Base-by-base conservation (phyloP, 805 yeast genomes). In the Pichia cephalocereana region DNA sequence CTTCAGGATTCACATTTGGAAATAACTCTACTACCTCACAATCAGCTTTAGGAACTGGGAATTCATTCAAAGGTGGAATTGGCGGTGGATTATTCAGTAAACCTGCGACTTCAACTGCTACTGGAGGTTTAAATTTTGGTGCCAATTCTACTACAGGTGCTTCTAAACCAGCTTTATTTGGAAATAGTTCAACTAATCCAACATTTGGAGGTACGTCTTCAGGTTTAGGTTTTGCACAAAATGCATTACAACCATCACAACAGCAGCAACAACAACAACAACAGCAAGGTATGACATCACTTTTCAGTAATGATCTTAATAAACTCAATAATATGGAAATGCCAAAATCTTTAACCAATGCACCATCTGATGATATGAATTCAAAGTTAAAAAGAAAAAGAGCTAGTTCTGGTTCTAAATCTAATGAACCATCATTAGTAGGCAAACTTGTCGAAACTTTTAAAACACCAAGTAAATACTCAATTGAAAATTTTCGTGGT, bases 291-390 rank as follows among this genome's bases (percentile, higher is more conserved):
- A 28, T 38, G 12, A 31, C 40, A 10, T 38, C 40, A 34, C 66
- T 67, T 0, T 64, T 63, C 47, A 66, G 65, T 4, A 32, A 58
- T 12, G 49, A 51, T 43, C 46, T 62, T 9, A 48, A 56, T 2
- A 47, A 56, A 0, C 23, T 43, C 8, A 30, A 51, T 15, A 43
- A 28, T 1, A 28, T 54, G 9, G 64, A 57, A 39, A 64, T 64
- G 67, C 68, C 69, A 39, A 57, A 54, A 31, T 47, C 67, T 6
- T 32, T 63, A 15, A 63, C 67, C 2, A 55, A 58, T 6, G 43
- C 52, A 11, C 36, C 52, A 2, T 14, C 44, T 4, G 53, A 45
- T 6, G 14, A 38, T 34, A 14, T 15, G 8, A 14, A 3, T 14
- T 34, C 6, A 8, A 26, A 52, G 28, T n/a, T 55, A 38, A 59